Percentiles rank a stretch among this genome's conserved stretches.
Evolutionary conservation across 2,329 filamentous ascomycete species (phyloP).

Genomic region (Raffaelea arxii): DNA sequence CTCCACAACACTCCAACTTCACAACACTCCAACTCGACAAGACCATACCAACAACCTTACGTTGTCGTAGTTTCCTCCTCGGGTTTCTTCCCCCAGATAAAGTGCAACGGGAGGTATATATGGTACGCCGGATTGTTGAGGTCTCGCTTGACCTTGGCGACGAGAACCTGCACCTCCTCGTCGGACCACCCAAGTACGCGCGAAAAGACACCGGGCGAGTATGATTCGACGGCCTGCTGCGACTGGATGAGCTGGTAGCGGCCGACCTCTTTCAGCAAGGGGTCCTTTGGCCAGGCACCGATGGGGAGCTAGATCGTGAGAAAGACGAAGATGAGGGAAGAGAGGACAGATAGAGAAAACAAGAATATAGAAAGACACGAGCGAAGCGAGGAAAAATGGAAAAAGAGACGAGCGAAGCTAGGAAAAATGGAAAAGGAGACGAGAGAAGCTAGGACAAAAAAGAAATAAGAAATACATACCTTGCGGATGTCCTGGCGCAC

Average conservation of each 20-base stretch:
- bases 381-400: too few species aligned
- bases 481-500: constrained; percentile 9
- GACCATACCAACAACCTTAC: too few species aligned
- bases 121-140: constrained; percentile 7
- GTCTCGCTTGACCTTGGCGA: constrained; percentile 9
- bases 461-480: too few species aligned
- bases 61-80: too few species aligned
- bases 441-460: too few species aligned
- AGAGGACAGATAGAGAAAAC: not conserved
- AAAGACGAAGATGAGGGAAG: constrained; percentile 15
- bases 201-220: constrained; percentile 1
- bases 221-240: constrained; percentile 1
- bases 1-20: too few species aligned
- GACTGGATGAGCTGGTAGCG: not conserved
- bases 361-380: too few species aligned
- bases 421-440: too few species aligned
- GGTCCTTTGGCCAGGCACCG: constrained; percentile 17
- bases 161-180: constrained; percentile 8
- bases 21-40: too few species aligned
- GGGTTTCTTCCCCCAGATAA: constrained; percentile 2
- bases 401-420: too few species aligned
- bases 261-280: constrained; percentile 5
- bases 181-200: constrained; percentile 15
- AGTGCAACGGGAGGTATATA: constrained; percentile 5
- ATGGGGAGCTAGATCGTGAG: constrained; percentile 14